Conservation (phyloP, 257 asterid genomes). For the Penstemon eatonii region DNA sequence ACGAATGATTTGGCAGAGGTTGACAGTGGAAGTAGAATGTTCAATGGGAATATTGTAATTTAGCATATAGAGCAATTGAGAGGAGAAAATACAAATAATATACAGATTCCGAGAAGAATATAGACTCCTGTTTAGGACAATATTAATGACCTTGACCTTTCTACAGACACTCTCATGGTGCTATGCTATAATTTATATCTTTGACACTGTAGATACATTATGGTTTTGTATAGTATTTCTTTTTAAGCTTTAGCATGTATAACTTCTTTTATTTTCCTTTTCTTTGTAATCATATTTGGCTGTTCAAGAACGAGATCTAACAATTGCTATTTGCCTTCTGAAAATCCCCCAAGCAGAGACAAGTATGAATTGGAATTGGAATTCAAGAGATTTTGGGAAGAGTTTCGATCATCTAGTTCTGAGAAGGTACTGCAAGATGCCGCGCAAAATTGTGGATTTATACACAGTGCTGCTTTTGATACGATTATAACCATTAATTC, state of each 20-base stretch:
- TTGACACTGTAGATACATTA: slow-evolving; percentile 6
- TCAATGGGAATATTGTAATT: background rate
- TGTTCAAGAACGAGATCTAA: slow-evolving; percentile 22
- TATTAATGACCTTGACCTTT: background rate
- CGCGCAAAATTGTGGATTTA: slow-evolving; percentile 17
- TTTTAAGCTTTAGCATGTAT: slow-evolving; percentile 7
- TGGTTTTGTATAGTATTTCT: slow-evolving; percentile 1
- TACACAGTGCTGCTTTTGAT: slow-evolving; percentile 15
- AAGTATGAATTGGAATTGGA: slow-evolving; percentile 91
- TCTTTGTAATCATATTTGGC: slow-evolving; percentile 14
- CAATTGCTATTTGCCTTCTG: slow-evolving; percentile 9
- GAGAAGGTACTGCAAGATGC: slow-evolving; percentile 46
- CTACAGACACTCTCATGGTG: slow-evolving; percentile 4
- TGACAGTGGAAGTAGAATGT: background rate
- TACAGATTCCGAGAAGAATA: background rate
- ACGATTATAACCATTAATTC: slow-evolving; percentile 25
- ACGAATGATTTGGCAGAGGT: slow-evolving; percentile 5
- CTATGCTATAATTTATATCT: slow-evolving; percentile 14
- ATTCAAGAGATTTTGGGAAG: slow-evolving; percentile 96
- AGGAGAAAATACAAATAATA: background rate
- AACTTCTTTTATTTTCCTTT: slow-evolving; percentile 10
- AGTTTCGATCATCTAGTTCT: slow-evolving; percentile 81
- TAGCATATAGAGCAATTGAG: slow-evolving; percentile 1
- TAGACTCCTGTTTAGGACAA: background rate
- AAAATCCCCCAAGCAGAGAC: slow-evolving; percentile 42